These are phyloP conservation scores for Scheffersomyces parashehatae DNA, from an alignment of 1,139 yeast species.

Conservation along the genomic window DNA sequence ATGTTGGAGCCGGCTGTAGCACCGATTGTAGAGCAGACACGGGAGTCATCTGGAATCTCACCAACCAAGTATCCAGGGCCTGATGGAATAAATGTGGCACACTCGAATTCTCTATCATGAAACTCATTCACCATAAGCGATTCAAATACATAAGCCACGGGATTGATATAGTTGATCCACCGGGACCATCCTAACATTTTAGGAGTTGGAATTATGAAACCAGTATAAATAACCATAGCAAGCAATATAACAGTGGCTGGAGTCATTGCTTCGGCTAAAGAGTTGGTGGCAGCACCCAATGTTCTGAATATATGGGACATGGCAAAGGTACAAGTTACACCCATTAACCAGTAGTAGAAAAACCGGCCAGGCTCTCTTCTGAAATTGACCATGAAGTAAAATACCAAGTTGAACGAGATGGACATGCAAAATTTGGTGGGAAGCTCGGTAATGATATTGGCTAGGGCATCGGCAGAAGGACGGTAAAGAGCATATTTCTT, in stretches of 20 bases:
- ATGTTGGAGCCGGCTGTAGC: slow-evolving; percentile 53
- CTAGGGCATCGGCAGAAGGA: slow-evolving; percentile 76
- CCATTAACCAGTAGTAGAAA: slow-evolving; percentile 63
- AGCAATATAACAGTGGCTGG: slow-evolving; percentile 66
- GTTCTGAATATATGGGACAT: slow-evolving; percentile 76
- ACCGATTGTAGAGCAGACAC: slow-evolving; percentile 67
- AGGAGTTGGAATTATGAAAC: slow-evolving; percentile 69
- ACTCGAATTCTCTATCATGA: slow-evolving; percentile 37
- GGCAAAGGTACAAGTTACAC: slow-evolving; percentile 53
- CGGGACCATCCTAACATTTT: slow-evolving; percentile 76
- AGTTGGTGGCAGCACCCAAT: slow-evolving; percentile 62
- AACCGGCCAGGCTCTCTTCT: slow-evolving; percentile 67
- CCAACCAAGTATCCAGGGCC: slow-evolving; percentile 42
- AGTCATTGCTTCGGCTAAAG: slow-evolving; percentile 69
- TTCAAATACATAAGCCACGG: slow-evolving; percentile 69
- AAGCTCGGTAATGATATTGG: slow-evolving; percentile 65
- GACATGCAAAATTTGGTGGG: slow-evolving; percentile 62
- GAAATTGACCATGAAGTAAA: slow-evolving; percentile 69
- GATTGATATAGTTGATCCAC: slow-evolving; percentile 77
- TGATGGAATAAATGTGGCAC: slow-evolving; percentile 53
- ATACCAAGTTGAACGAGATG: slow-evolving; percentile 57
- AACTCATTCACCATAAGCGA: slow-evolving; percentile 66
- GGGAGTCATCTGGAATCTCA: slow-evolving; percentile 33
- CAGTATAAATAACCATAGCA: slow-evolving; percentile 69
- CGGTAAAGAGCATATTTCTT: slow-evolving; percentile 72